phyloP scores from a whole-genome alignment of 2,329 filamentous ascomycete species.

The Lasiodiplodia hormozganensis region DNA sequence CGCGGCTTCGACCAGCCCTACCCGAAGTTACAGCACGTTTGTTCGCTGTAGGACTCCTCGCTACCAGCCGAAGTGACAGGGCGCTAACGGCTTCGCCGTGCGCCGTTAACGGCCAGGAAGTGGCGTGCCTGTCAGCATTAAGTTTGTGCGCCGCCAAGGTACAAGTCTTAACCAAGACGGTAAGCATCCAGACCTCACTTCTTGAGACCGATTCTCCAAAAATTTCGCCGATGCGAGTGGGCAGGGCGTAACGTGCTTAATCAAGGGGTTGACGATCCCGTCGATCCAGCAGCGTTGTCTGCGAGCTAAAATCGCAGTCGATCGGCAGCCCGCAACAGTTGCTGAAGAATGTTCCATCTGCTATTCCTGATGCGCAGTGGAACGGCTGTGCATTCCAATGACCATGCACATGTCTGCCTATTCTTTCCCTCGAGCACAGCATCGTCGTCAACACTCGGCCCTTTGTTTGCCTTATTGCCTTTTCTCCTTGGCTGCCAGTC shows the following conservation, averaged over 20 bases:
- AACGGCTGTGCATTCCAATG: slow-evolving; percentile 11
- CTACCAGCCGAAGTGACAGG: background rate
- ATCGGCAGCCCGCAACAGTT: background rate
- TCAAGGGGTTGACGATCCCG: background rate
- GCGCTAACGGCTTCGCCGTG: slow-evolving; percentile 15
- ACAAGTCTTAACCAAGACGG: slow-evolving; percentile 1
- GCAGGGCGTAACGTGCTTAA: background rate
- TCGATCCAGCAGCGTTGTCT: background rate
- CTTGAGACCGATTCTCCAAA: background rate
- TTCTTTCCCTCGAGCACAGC: background rate
- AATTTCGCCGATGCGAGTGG: background rate
- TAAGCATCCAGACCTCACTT: slow-evolving; percentile 19
- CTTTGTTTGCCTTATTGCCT: background rate
- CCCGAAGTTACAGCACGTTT: slow-evolving; percentile 21
- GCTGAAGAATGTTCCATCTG: slow-evolving; percentile 17
- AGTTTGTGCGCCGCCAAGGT: slow-evolving; percentile 17
- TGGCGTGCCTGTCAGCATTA: slow-evolving; percentile 25
- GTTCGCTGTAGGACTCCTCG: slow-evolving; percentile 9
- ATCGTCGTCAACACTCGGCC: background rate
- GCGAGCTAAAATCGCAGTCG: background rate
- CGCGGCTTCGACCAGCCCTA: slow-evolving; percentile 11
- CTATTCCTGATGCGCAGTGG: background rate
- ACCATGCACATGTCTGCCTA: background rate
- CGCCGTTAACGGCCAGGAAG: slow-evolving; percentile 19
- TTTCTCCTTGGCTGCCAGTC: background rate